These are phyloP conservation scores for Telfairia occidentalis DNA, from an alignment of 331 rosid genomes.

Conservation along the genomic window DNA sequence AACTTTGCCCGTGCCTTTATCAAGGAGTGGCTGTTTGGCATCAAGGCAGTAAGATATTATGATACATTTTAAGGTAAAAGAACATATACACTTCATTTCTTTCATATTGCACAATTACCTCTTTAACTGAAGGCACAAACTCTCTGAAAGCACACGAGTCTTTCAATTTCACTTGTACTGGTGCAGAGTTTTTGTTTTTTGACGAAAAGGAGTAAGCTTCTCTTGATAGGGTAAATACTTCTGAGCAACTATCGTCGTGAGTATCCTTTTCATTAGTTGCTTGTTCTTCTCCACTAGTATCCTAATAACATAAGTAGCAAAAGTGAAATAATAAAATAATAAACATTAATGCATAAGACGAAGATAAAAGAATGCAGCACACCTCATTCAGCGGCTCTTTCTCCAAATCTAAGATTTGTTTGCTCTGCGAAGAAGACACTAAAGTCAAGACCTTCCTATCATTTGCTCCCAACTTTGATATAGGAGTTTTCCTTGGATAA, in stretches of 20 bases:
- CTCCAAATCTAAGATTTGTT: constrained; percentile 56
- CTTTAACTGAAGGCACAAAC: constrained; percentile 51
- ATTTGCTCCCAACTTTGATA: constrained; percentile 43
- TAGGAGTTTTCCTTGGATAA: constrained; percentile 75
- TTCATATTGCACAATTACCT: constrained; percentile 29
- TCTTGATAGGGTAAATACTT: constrained; percentile 35
- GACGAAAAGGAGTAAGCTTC: constrained; percentile 53
- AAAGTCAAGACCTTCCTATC: constrained; percentile 48
- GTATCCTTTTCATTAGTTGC: constrained; percentile 32
- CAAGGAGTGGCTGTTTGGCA: constrained; percentile 32
- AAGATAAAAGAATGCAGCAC: constrained; percentile 10
- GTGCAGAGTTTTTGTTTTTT: constrained; percentile 34
- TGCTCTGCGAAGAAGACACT: constrained; percentile 37
- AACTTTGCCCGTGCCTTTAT: constrained; percentile 31
- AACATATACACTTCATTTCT: constrained; percentile 36
- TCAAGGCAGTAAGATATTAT: constrained; percentile 30
- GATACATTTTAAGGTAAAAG: constrained; percentile 29
- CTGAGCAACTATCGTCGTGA: constrained; percentile 40
- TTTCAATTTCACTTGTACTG: constrained; percentile 26
- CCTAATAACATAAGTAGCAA: constrained; percentile 26
- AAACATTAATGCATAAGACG: background rate
- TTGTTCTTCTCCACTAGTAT: constrained; percentile 38
- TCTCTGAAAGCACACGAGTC: constrained; percentile 37
- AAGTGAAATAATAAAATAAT: background rate
- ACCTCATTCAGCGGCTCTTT: constrained; percentile 66